phyloP scores from a whole-genome alignment of 179 eudicot genomes.

The Amaranthus tricolor region DNA sequence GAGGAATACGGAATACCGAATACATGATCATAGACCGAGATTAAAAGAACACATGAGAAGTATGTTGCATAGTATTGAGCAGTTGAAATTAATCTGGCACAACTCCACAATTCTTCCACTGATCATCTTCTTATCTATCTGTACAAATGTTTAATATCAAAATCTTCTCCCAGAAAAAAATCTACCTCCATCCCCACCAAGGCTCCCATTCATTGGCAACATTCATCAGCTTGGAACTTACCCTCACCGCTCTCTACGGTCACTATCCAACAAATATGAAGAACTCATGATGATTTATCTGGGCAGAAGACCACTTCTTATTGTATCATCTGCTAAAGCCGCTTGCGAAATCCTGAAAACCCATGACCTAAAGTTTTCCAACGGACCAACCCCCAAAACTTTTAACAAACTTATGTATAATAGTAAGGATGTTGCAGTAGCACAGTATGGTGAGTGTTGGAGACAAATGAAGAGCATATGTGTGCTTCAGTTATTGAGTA shows the following conservation, averaged over 20 bases:
- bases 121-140: slow-evolving; percentile 23
- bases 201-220: slow-evolving; percentile 49
- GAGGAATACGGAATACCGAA: too few species aligned
- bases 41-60: neutral
- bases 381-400: slow-evolving; percentile 29
- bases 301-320: slow-evolving; percentile 34
- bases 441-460: slow-evolving; percentile 54
- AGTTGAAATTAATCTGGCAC: neutral
- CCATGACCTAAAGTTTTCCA: slow-evolving; percentile 38
- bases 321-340: slow-evolving; percentile 44
- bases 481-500: slow-evolving; percentile 38
- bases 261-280: slow-evolving; percentile 37
- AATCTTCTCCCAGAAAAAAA: slow-evolving; percentile 22
- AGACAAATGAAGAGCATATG: slow-evolving; percentile 43
- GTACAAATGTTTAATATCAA: slow-evolving; percentile 19
- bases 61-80: neutral
- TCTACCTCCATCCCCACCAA: slow-evolving; percentile 49
- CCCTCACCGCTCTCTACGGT: slow-evolving; percentile 46
- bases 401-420: slow-evolving; percentile 30
- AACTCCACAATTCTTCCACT: slow-evolving; percentile 6
- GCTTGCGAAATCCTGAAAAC: slow-evolving; percentile 51
- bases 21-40: too few species aligned
- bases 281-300: slow-evolving; percentile 41
- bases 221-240: slow-evolving; percentile 44
- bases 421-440: slow-evolving; percentile 32